phyloP scores from a whole-genome alignment of 805 yeast genomes.

The Hanseniaspora vineae region DNA sequence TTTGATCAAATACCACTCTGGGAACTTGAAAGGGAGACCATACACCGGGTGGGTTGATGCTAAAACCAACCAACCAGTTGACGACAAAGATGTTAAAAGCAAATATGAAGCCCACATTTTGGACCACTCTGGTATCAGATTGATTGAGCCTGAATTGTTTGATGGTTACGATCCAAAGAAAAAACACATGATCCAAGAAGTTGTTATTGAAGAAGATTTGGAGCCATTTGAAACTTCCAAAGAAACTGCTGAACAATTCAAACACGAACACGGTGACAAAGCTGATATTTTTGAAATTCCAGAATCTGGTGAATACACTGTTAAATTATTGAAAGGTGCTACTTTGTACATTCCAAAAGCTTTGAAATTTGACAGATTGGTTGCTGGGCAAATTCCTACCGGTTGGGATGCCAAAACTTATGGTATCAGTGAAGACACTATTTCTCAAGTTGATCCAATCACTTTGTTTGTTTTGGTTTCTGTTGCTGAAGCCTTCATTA shows the following conservation, averaged over 20 bases:
- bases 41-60: slow-evolving; percentile 97
- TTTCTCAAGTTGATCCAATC: slow-evolving; percentile 90
- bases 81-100: slow-evolving; percentile 83
- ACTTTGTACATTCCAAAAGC: slow-evolving; percentile 77
- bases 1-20: slow-evolving; percentile 87
- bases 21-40: slow-evolving; percentile 47
- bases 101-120: slow-evolving; percentile 83
- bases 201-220: slow-evolving; percentile 90
- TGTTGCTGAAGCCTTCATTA: slow-evolving; percentile 85
- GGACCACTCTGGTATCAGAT: slow-evolving; percentile 92
- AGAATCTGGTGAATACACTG: slow-evolving; percentile 87
- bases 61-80: slow-evolving; percentile 84
- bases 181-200: slow-evolving; percentile 89
- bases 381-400: slow-evolving; percentile 81
- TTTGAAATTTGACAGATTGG: slow-evolving; percentile 51
- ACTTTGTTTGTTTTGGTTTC: slow-evolving; percentile 88
- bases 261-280: slow-evolving; percentile 84
- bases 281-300: slow-evolving; percentile 83
- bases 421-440: slow-evolving; percentile 90
- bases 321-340: slow-evolving; percentile 86
- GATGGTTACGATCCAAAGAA: slow-evolving; percentile 88
- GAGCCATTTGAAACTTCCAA: slow-evolving; percentile 92
- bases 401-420: slow-evolving; percentile 96
- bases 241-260: slow-evolving; percentile 91
- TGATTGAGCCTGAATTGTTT: slow-evolving; percentile 91